Evolutionary conservation across 352 stramenopile genomes (phyloP).

Genomic region (Albugo candida): DNA sequence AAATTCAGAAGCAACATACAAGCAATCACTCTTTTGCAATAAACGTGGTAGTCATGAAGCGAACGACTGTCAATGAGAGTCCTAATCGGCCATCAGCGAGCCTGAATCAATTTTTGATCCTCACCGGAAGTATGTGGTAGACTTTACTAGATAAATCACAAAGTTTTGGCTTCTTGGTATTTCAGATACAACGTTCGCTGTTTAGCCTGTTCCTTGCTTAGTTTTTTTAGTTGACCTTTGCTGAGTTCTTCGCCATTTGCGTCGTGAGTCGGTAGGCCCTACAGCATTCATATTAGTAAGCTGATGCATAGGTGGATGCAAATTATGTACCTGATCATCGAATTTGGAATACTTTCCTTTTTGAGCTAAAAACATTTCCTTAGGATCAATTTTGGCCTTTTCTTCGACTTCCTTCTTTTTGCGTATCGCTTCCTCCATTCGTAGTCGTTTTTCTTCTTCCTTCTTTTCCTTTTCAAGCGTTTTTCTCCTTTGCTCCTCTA

Average conservation of each 20-base stretch:
- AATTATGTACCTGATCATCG: constrained; percentile 57
- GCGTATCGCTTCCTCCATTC: constrained; percentile 40
- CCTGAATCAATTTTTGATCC: no score
- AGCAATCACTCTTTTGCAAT: no score
- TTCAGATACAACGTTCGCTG: constrained; percentile 85
- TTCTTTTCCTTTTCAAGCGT: constrained; percentile 54
- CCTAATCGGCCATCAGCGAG: no score
- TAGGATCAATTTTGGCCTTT: constrained; percentile 79
- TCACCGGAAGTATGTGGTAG: no score
- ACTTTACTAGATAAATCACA: no score
- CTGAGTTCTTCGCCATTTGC: constrained; percentile 83
- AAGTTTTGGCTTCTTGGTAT: constrained; percentile 10
- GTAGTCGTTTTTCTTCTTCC: constrained; percentile 58
- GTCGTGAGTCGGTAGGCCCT: constrained; percentile 91
- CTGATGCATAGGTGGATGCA: background rate
- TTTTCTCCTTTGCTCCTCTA: constrained; percentile 66
- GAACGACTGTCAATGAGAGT: no score
- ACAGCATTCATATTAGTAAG: background rate
- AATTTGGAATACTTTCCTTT: constrained; percentile 81
- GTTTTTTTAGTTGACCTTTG: constrained; percentile 94
- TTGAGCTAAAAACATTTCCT: constrained; percentile 82
- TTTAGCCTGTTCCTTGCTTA: constrained; percentile 92
- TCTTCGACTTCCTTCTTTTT: constrained; percentile 71
- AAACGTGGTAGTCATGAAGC: no score
- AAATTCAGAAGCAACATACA: no score